A percentile compares a stretch with the other conserved stretches of the same genome.
Conservation (phyloP, 495 filamentous ascomycete genomes). For the Cryomyces antarcticus region DNA sequence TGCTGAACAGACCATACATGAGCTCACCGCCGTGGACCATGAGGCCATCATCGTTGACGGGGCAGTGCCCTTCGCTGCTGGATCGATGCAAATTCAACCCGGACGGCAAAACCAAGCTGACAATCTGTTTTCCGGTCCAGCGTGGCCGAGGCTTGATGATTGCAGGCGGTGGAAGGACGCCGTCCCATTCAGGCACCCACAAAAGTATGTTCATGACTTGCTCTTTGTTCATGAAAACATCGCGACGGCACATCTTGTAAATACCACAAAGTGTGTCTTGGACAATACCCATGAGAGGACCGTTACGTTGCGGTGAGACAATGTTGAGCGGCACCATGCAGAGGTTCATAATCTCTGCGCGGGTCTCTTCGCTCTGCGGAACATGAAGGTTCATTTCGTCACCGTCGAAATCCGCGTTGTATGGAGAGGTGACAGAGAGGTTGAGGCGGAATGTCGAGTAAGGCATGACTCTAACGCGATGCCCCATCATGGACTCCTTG, state of each 20-base stretch:
- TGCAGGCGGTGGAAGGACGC: constrained; percentile 72
- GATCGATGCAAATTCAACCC: constrained; percentile 62
- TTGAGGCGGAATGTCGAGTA: constrained; percentile 97
- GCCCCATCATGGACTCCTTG: constrained; percentile 99
- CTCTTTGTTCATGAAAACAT: constrained; percentile 75
- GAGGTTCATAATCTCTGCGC: constrained; percentile 78
- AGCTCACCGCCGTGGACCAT: constrained; percentile 74
- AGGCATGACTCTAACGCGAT: constrained; percentile 92
- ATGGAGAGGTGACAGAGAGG: constrained; percentile 89
- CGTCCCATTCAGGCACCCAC: constrained; percentile 97
- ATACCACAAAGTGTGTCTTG: constrained; percentile 92
- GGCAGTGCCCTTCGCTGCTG: constrained; percentile 35
- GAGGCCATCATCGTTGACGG: constrained; percentile 59
- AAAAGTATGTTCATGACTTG: constrained; percentile 89
- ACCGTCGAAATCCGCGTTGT: constrained; percentile 99
- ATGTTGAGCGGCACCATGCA: constrained; percentile 95
- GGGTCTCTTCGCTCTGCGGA: constrained; percentile 86
- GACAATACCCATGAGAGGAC: constrained; percentile 97
- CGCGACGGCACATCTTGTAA: constrained; percentile 87
- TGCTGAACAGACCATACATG: constrained; percentile 72
- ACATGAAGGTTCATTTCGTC: constrained; percentile 99
- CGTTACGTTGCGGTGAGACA: constrained; percentile 92
- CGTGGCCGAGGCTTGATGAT: constrained; percentile 78
- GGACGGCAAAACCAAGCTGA: constrained; percentile 75
- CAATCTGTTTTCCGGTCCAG: constrained; percentile 98